Base-by-base conservation (phyloP, 2,329 filamentous ascomycete species). In the Ceratocystis variospora region DNA sequence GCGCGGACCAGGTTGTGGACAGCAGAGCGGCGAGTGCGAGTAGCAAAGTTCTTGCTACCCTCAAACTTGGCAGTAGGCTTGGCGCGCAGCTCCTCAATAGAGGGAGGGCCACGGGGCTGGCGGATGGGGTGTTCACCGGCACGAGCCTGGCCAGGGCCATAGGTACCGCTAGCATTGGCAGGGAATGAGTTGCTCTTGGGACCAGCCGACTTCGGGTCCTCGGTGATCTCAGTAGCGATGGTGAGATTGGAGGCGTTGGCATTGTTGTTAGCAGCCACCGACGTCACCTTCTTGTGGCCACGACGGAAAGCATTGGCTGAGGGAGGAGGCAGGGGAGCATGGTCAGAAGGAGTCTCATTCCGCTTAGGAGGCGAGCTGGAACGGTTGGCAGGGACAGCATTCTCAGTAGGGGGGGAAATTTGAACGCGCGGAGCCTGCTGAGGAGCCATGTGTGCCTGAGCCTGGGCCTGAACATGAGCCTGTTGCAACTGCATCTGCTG, bases 21-120 rank as follows among this genome's bases (percentile, higher is more conserved):
- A 31, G 94, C 94, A 71, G 89, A 91, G 70, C 93, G 90, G 68
- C 94, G 90, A 72, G 95, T 92, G 69, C 94, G 91, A 66, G 91
- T 86, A 10, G 89, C 88, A 77, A 99, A 99, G 79, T 99, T 99
- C 84, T 96, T 87, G 85, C 93, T 96, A 28, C 93, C 94, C 75
- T 97, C 93, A 70, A 93, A 85, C 78, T 91, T 96, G 70, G 90
- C 87, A 7, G 93, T 97, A 1, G 94, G 94, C 77, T 92, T 94
- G 22, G 87, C 83, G 72, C 87, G 84, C 68, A 99, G 85, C 77
- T 99, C 94, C 71, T 99, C 94, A 63, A 97, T 82, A 15, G 89
- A 86, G 15, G 94, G 94, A 28, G 94, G 94, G 4, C 92, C 92
- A 70, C 91, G 90, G 64, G 94, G 94, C 77, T 99, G 94, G 68